Base-by-base conservation (phyloP, 2,329 filamentous ascomycete species). In the Hypoxylon sp. region DNA sequence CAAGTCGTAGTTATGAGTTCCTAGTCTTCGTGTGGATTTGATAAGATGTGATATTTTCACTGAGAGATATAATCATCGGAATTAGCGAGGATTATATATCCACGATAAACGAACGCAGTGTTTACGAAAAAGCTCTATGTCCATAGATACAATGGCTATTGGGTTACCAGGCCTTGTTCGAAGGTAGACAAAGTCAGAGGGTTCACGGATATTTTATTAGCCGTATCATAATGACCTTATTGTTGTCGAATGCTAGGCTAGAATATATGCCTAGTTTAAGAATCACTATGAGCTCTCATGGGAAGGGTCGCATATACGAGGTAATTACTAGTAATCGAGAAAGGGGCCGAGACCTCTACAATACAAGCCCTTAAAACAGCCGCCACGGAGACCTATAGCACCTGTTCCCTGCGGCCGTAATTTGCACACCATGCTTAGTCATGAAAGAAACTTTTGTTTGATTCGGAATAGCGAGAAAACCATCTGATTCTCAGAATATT, bases 391-490 rank as follows among this genome's bases (percentile, higher is more conserved):
- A 61, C 58, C 64, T 48, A 53, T 68, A 68, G n/a, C 63, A 69
- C 56, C 63, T 67, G 70, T 64, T 71, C 70, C 66, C 70, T 67
- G 59, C 50, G 67, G 60, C 63, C 63, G 68, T 68, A 70, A 71
- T 73, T 73, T 68, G 60, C 67, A 73, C 62, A 68, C 51, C 62
- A 59, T 68, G 65, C 68, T 70, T 67, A 62, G 64, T 66, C 70
- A 69, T 74, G 67, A 75, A 75, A 72, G 69, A 73, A 77, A 75
- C 71, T 74, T 77, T 75, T 71, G 70, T 72, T 43, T 70, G 52
- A 72, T 75, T 74, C 50, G 67, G 67, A 69, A 69, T 73, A 69
- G 53, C 65, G 61, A 66, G 63, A 69, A 68, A 58, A 69, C 56
- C 64, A 63, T 70, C 49, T 63, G 61, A 49, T 64, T 60, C 66